These are phyloP conservation scores for Colletotrichum incanum DNA, from an alignment of 2,329 filamentous ascomycete genomes.

Conservation along the genomic window DNA sequence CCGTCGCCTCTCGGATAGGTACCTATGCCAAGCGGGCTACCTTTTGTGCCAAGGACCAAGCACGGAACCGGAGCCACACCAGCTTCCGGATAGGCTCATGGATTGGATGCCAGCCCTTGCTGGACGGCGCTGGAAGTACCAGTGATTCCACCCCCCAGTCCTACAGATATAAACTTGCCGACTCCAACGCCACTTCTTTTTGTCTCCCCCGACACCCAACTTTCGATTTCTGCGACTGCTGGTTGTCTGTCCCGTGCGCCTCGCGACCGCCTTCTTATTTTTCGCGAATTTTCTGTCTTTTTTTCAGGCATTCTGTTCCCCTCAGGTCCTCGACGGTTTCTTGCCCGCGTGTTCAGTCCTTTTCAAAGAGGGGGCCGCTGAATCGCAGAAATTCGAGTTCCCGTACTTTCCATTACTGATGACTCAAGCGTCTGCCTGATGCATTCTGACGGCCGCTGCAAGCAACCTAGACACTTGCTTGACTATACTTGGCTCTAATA, in stretches of 20 bases:
- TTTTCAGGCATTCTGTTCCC: not conserved
- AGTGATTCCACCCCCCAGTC: slow-evolving; percentile 39
- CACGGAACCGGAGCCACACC: slow-evolving; percentile 29
- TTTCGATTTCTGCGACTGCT: slow-evolving; percentile 18
- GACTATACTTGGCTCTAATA: slow-evolving; percentile 38
- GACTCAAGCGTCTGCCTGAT: slow-evolving; percentile 42
- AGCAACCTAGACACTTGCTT: slow-evolving; percentile 43
- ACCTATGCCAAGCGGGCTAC: too few relatives aligned
- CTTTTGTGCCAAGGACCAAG: not conserved
- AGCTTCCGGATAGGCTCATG: slow-evolving; percentile 27
- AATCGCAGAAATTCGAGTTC: slow-evolving; percentile 39
- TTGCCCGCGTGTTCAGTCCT: slow-evolving; percentile 11
- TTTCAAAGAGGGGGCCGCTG: slow-evolving; percentile 27
- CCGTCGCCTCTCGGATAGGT: too few relatives aligned
- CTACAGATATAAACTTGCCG: slow-evolving; percentile 44
- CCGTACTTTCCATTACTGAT: slow-evolving; percentile 36
- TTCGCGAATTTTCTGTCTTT: slow-evolving; percentile 21
- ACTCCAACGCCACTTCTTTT: slow-evolving; percentile 41
- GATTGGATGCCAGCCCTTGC: slow-evolving; percentile 6
- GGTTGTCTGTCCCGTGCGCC: slow-evolving; percentile 14
- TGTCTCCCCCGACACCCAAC: slow-evolving; percentile 22
- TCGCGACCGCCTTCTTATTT: slow-evolving; percentile 24
- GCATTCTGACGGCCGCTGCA: slow-evolving; percentile 41
- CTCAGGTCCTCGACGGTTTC: not conserved
- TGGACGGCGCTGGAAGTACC: slow-evolving; percentile 31